These are phyloP conservation scores for Ambrosiella beaveri DNA, from an alignment of 2,329 filamentous ascomycete species.

Conservation along the genomic window DNA sequence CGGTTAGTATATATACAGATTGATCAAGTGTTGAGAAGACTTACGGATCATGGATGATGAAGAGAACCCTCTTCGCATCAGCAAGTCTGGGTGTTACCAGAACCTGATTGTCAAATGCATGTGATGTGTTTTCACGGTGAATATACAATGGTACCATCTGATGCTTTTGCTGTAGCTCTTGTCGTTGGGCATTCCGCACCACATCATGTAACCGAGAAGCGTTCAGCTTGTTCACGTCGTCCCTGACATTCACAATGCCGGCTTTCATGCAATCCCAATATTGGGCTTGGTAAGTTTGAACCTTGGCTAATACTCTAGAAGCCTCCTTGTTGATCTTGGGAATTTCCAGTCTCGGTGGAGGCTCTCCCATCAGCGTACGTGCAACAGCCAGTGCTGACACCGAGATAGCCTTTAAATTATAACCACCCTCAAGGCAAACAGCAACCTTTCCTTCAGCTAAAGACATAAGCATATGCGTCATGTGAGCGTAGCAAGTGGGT, in stretches of 20 bases:
- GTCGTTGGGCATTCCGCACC: slow-evolving; percentile 59
- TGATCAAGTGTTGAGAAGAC: slow-evolving; percentile 20
- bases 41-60: slow-evolving; percentile 84
- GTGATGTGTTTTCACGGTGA: slow-evolving; percentile 53
- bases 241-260: slow-evolving; percentile 37
- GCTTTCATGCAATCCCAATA: slow-evolving; percentile 85
- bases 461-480: slow-evolving; percentile 99
- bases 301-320: slow-evolving; percentile 36
- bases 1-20: not conserved
- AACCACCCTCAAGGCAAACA: slow-evolving; percentile 88
- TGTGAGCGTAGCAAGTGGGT: slow-evolving; percentile 83
- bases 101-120: slow-evolving; percentile 73
- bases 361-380: slow-evolving; percentile 85
- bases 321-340: slow-evolving; percentile 41
- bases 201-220: slow-evolving; percentile 60
- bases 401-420: slow-evolving; percentile 85
- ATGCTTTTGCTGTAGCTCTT: slow-evolving; percentile 51
- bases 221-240: slow-evolving; percentile 33
- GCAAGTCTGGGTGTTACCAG: slow-evolving; percentile 59
- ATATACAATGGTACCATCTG: slow-evolving; percentile 70
- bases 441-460: slow-evolving; percentile 76
- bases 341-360: slow-evolving; percentile 47
- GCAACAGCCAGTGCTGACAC: slow-evolving; percentile 83
- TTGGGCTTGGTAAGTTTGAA: slow-evolving; percentile 42
- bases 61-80: slow-evolving; percentile 48